These are phyloP conservation scores for Hymenoscyphus scutula DNA, from an alignment of 2,329 filamentous ascomycete genomes.

Conservation along the genomic window DNA sequence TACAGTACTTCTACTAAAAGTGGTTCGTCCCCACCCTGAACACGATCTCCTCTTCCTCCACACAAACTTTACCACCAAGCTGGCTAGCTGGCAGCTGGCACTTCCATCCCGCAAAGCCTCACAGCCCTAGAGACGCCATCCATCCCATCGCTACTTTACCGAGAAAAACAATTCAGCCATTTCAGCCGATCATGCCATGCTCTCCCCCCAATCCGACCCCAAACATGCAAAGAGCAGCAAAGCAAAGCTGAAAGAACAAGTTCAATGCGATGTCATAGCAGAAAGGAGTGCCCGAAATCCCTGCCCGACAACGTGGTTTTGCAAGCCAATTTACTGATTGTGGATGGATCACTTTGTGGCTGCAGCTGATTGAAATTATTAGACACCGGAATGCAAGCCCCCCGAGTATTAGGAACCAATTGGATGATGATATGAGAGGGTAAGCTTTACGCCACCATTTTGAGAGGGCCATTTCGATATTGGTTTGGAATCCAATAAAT, in stretches of 20 bases:
- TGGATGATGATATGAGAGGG: not conserved
- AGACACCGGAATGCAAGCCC: not conserved
- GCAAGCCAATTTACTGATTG: not conserved
- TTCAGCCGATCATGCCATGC: not conserved
- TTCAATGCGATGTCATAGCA: not conserved
- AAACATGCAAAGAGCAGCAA: not conserved
- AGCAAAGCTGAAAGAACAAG: not conserved
- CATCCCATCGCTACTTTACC: too few species aligned
- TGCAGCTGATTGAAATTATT: not conserved
- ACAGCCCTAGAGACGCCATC: too few species aligned
- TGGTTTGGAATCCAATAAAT: not conserved
- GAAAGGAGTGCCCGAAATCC: not conserved
- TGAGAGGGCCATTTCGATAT: not conserved
- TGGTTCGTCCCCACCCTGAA: too few species aligned
- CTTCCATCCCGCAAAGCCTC: too few species aligned
- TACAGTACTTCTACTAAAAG: too few species aligned
- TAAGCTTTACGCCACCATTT: not conserved
- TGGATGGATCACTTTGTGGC: not conserved
- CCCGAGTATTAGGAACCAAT: not conserved
- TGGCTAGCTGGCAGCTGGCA: too few species aligned
- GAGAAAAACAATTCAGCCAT: too few species aligned
- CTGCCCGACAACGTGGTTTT: slow-evolving; percentile 1
- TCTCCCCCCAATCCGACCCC: not conserved
- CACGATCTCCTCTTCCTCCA: too few species aligned
- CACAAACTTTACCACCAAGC: too few species aligned